Base-by-base conservation (phyloP, 2,329 filamentous ascomycete genomes). In the Simplicillium aogashimaense region DNA sequence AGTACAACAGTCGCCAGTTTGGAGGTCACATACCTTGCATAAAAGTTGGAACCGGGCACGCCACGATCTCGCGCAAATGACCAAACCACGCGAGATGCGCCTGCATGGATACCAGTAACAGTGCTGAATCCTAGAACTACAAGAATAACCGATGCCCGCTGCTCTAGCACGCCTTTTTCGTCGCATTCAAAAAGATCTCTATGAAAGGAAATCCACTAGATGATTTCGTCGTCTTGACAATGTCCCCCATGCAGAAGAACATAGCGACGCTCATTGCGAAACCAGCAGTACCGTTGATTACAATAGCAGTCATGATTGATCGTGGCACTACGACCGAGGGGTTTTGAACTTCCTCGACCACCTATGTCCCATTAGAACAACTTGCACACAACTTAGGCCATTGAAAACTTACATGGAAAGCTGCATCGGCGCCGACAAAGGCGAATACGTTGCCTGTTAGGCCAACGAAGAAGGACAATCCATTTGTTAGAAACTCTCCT, bases 141-240 rank as follows among this genome's bases (percentile, higher is more conserved):
- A 4, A 76, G 54, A 17, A 76, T 61, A 6, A 61, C 53, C 0
- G 64, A 61, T 73, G 16, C 67, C 63, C 3, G 66, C 65, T 0
- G 72, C 66, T 0, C 66, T 71, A 1, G 64, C 64, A 12, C 3
- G 63, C 52, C 14, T 64, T 69, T 3, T 64, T 56, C 3, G 72
- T 70, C 2, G 66, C 67, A 30, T 73, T 64, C 44, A 64, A 63
- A 43, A 78, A 78, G 17, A 78, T 65, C 37, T 76, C 63, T 50
- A 81, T 77, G 45, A 78, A 76, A 0, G 77, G 75, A 36, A 72
- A 75, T 1, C 65, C 65, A 0, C 71, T 74, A 0, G 63, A 61
- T 0, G 63, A 65, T 1, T 54, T 54, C 3, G 72, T 51, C 1
- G 68, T 61, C 1, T 50, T 52, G 11, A 66, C 59, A 8, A 72